A percentile compares a stretch with the other conserved stretches of the same genome.
These are phyloP conservation scores for Pleurotus ostreatus DNA, from an alignment of 768 basidiomycete genomes.

Conservation along the genomic window DNA sequence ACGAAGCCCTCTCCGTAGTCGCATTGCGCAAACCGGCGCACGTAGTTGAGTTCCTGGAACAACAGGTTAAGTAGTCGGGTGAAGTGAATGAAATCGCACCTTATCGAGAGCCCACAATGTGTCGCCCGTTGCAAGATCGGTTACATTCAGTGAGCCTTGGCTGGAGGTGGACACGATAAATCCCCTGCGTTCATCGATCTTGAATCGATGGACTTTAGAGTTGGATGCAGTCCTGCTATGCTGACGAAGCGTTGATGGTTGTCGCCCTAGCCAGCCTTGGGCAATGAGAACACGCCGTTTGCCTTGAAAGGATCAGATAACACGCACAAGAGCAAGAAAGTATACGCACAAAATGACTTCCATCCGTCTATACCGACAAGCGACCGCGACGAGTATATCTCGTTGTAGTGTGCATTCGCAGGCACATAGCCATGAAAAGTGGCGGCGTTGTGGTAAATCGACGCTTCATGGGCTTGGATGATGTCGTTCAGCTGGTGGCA, in stretches of 20 bases:
- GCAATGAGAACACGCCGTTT: slow-evolving; percentile 38
- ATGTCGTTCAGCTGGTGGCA: slow-evolving; percentile 48
- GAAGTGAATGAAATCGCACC: slow-evolving; percentile 30
- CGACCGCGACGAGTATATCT: slow-evolving; percentile 27
- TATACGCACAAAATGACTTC: slow-evolving; percentile 57
- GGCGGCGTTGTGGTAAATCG: slow-evolving; percentile 59
- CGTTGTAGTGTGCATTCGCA: slow-evolving; percentile 10
- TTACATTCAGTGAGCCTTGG: slow-evolving; percentile 55
- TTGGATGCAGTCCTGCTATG: slow-evolving; percentile 24
- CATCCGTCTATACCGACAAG: slow-evolving; percentile 40
- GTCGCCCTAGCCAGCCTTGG: slow-evolving; percentile 53
- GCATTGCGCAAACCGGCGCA: slow-evolving; percentile 58
- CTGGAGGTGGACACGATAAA: slow-evolving; percentile 56
- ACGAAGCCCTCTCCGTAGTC: slow-evolving; percentile 74
- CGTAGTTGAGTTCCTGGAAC: slow-evolving; percentile 34
- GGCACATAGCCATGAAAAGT: slow-evolving; percentile 43
- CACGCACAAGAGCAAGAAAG: background rate
- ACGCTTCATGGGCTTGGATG: slow-evolving; percentile 38
- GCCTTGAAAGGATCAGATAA: slow-evolving; percentile 29
- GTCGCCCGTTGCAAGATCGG: slow-evolving; percentile 43
- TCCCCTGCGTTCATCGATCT: slow-evolving; percentile 62
- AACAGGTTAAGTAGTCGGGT: background rate
- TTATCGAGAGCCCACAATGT: slow-evolving; percentile 61
- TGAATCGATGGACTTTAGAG: slow-evolving; percentile 61
- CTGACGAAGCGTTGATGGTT: slow-evolving; percentile 32